These are phyloP conservation scores for Daldinia sp. DNA, from an alignment of 2,329 filamentous ascomycete genomes.

Conservation along the genomic window DNA sequence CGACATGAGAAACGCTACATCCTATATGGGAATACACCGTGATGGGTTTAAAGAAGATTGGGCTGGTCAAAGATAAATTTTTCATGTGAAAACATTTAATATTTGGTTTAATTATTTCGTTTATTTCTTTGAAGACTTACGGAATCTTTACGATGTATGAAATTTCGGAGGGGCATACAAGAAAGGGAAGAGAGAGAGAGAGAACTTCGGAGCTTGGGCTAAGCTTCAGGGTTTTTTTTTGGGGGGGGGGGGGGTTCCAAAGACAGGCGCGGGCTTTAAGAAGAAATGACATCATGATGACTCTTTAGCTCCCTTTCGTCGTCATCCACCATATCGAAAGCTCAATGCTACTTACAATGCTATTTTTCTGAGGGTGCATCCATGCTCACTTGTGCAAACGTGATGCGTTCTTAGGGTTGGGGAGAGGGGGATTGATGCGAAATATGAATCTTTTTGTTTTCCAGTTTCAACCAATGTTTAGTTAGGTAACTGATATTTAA, in stretches of 20 bases:
- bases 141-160: slow-evolving; percentile 6
- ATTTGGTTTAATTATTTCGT: slow-evolving; percentile 8
- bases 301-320: slow-evolving; percentile 25
- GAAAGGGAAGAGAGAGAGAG: background rate
- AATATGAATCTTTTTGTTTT: slow-evolving; percentile 5
- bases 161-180: background rate
- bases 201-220: slow-evolving; percentile 6
- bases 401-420: slow-evolving; percentile 7
- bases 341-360: slow-evolving; percentile 1
- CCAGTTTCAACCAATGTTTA: background rate
- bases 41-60: background rate
- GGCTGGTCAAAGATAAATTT: background rate
- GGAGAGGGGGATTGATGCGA: slow-evolving; percentile 9
- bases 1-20: background rate
- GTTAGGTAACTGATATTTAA: background rate
- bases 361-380: background rate
- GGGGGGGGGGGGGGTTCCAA: too few species aligned
- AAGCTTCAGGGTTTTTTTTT: slow-evolving; percentile 14
- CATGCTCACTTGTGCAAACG: slow-evolving; percentile 26
- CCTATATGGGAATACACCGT: background rate
- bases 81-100: slow-evolving; percentile 18
- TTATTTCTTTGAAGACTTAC: background rate
- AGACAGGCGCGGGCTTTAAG: slow-evolving; percentile 7
- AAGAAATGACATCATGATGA: slow-evolving; percentile 33
- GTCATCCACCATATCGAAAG: slow-evolving; percentile 21